Evolutionary conservation across 352 stramenopile species (phyloP).

Genomic region (Phytopythium ostracodes): DNA sequence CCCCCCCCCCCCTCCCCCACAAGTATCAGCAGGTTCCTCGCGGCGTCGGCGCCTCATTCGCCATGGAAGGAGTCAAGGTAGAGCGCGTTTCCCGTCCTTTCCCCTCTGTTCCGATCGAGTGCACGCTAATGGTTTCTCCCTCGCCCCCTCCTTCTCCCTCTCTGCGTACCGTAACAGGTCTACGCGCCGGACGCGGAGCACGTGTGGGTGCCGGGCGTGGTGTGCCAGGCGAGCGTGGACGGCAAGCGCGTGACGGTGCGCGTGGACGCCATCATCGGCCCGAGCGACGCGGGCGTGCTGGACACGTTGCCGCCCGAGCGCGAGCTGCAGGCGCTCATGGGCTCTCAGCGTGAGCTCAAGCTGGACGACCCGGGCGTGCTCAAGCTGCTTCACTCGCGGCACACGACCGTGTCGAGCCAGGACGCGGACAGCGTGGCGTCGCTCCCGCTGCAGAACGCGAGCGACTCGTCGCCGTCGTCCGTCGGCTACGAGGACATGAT

Average conservation of each 20-base stretch:
- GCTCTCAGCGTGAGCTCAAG: slow-evolving; percentile 46
- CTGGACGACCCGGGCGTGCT: slow-evolving; percentile 47
- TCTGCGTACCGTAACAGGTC: no score
- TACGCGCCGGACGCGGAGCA: slow-evolving; percentile 72
- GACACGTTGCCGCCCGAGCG: slow-evolving; percentile 37
- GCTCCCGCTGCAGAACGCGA: slow-evolving; percentile 71
- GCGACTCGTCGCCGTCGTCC: slow-evolving; percentile 25
- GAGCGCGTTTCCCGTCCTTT: background rate
- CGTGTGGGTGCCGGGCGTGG: slow-evolving; percentile 75
- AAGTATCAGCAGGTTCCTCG: background rate
- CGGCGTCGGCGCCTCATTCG: background rate
- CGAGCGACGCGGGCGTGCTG: slow-evolving; percentile 33
- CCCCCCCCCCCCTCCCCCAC: no score
- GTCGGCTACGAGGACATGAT: slow-evolving; percentile 87
- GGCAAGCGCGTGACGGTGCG: slow-evolving; percentile 57
- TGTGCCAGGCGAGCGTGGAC: slow-evolving; percentile 39
- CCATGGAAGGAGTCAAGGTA: slow-evolving; percentile 67
- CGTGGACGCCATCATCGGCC: slow-evolving; percentile 60
- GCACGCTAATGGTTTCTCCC: background rate
- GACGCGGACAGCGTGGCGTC: slow-evolving; percentile 17
- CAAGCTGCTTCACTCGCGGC: slow-evolving; percentile 59
- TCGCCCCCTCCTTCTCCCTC: background rate
- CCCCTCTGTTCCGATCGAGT: background rate
- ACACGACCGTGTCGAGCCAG: slow-evolving; percentile 37
- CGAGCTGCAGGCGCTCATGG: slow-evolving; percentile 51